Base-by-base conservation (phyloP, 1,284 basidiomycete species). In the Naganishia liquefaciens region DNA sequence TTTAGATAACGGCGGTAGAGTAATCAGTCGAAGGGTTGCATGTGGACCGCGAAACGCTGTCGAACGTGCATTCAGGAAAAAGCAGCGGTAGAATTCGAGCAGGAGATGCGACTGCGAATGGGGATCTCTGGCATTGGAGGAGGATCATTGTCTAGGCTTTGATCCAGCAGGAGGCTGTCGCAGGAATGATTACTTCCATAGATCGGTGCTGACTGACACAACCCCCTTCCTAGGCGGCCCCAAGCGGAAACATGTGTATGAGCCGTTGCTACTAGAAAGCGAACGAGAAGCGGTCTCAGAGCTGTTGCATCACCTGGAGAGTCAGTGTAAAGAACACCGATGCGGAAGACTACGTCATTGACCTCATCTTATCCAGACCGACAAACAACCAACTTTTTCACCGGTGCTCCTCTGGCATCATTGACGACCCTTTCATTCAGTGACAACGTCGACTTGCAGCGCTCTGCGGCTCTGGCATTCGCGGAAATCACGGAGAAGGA, bases 401-500 rank as follows among this genome's bases (percentile, higher is more conserved):
- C 86, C 63, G 93, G 93, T 61, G 88, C 90, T 28, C 95, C 96
- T 21, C 87, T 99, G 64, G 85, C 88, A 62, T 93, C 96, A 50
- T 84, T 99, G 68, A 98, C 94, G 15, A 99, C 93, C 66, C 88
- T 99, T 69, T 97, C 93, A 17, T 99, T 98, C 82, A 94, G 91
- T 39, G 96, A 99, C 82, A 99, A 99, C 81, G 96, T 99, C 73
- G 96, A 99, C 81, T 84, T 99, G 42, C 96, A 99, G 82, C 87
- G 96, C 55, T 96, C 93, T 70, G 96, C 96, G 2, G 96, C 96
- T 4, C 85, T 99, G 53, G 96, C 96, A 1, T 99, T 99, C 76
- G 96, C 96, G 54, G 96, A 99, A 80, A 99, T 99, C 71, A 99
- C 96, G 21, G 96, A 99, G 83, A 99, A 99, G 82, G 96, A 99